Evolutionary conservation across 2,329 filamentous ascomycete genomes (phyloP).

Genomic region (Phialocephala subalpina): DNA sequence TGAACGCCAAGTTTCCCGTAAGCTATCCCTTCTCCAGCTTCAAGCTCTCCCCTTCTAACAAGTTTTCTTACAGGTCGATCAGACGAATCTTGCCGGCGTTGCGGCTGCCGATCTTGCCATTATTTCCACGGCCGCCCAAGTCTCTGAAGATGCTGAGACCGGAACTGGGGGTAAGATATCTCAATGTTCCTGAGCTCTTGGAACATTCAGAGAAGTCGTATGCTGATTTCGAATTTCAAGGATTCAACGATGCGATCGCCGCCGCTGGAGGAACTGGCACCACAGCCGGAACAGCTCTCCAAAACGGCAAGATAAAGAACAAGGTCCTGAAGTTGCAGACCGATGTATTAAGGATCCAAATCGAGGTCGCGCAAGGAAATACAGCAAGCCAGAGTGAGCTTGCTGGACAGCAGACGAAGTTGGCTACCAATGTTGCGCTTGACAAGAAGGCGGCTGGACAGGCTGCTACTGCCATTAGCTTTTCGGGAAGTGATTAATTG

Average conservation of each 20-base stretch:
- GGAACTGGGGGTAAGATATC: conserved; percentile 50
- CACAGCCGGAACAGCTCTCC: conserved; percentile 53
- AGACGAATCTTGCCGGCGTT: conserved; percentile 54
- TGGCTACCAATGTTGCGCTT: conserved; percentile 58
- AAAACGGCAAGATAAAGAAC: conserved; percentile 67
- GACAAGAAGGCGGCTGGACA: conserved; percentile 47
- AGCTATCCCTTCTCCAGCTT: conserved; percentile 24
- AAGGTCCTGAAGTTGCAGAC: conserved; percentile 66
- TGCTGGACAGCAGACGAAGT: conserved; percentile 56
- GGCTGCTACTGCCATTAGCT: conserved; percentile 35
- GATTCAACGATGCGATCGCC: conserved; percentile 62
- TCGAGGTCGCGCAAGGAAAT: conserved; percentile 58
- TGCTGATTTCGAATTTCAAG: no score
- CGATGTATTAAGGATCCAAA: conserved; percentile 58
- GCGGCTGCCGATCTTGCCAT: conserved; percentile 57
- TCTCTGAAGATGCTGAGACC: conserved; percentile 62
- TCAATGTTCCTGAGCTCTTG: no score
- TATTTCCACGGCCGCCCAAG: conserved; percentile 55
- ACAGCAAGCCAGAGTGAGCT: conserved; percentile 53
- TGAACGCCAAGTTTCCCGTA: conserved; percentile 62
- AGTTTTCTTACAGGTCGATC: conserved; percentile 48
- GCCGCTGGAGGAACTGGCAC: conserved; percentile 48
- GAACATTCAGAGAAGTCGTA: no score
- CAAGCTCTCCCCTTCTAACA: neutral
- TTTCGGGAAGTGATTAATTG: conserved; percentile 26